Conservation (phyloP, 2,329 filamentous ascomycete species). For the Ceratocystis smalleyi region DNA sequence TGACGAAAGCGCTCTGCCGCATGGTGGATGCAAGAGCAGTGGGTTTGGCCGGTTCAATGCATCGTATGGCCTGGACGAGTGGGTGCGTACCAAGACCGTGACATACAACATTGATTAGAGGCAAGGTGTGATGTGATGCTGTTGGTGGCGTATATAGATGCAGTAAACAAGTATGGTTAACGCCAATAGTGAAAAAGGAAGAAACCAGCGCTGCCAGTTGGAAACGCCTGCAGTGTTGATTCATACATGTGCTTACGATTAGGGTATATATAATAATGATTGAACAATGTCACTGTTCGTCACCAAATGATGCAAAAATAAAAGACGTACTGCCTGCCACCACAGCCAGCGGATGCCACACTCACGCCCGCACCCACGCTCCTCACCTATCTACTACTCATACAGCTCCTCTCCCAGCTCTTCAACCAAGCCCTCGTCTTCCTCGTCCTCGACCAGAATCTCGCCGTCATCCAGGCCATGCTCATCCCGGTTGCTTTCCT, state of each 20-base stretch:
- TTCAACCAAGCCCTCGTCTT: conserved; percentile 7
- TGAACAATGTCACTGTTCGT: not conserved
- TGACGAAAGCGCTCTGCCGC: conserved; percentile 46
- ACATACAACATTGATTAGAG: conserved; percentile 27
- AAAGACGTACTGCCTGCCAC: not conserved
- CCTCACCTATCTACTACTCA: not conserved
- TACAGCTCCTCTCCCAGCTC: not conserved
- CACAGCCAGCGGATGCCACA: not conserved
- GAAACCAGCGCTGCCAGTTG: not conserved
- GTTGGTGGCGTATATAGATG: not conserved
- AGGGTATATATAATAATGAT: not conserved
- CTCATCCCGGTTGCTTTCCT: not conserved
- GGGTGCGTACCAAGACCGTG: conserved; percentile 47
- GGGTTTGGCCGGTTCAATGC: conserved; percentile 48
- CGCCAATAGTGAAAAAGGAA: not conserved
- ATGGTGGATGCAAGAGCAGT: conserved; percentile 50
- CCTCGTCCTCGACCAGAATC: conserved; percentile 7
- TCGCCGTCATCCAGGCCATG: not conserved
- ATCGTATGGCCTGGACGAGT: conserved; percentile 41
- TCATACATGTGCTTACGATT: conserved; percentile 1
- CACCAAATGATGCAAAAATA: not conserved
- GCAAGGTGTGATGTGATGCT: not conserved
- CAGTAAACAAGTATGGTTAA: not conserved
- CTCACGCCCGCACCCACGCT: too few relatives aligned
- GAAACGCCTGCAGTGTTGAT: not conserved